These are phyloP conservation scores for Beauveria asiatica DNA, from an alignment of 2,329 filamentous ascomycete species.

Conservation along the genomic window DNA sequence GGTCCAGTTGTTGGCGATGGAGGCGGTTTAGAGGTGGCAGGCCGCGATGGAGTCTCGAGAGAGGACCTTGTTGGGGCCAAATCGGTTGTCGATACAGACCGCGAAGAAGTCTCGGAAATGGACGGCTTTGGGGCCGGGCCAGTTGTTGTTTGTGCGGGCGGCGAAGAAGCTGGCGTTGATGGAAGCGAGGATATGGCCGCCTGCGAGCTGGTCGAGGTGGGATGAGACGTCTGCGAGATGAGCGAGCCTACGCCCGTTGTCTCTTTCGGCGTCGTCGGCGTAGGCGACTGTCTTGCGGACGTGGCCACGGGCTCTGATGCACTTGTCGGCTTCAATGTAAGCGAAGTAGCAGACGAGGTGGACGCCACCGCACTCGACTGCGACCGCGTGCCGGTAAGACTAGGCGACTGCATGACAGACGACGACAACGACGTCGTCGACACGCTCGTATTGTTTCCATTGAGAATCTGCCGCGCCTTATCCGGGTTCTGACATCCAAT, in stretches of 20 bases:
- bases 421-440: neutral
- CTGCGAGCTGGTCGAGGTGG: neutral
- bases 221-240: neutral
- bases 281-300: neutral
- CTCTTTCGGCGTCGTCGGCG: neutral
- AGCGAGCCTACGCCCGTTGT: neutral
- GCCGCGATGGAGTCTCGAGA: neutral
- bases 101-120: neutral
- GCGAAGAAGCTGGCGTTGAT: neutral
- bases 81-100: too few species aligned
- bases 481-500: slow-evolving; percentile 38
- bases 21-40: neutral
- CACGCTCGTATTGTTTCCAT: slow-evolving; percentile 12
- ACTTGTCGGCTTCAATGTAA: neutral
- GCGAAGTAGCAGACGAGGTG: neutral
- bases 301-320: neutral
- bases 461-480: slow-evolving; percentile 35
- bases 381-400: neutral
- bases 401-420: neutral
- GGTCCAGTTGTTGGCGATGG: neutral
- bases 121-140: too few species aligned
- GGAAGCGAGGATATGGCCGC: neutral
- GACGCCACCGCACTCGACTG: neutral
- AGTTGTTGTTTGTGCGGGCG: neutral
- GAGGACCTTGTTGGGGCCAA: too few species aligned